These are phyloP conservation scores for Pyrus communis DNA, from an alignment of 306 rosid species.

Conservation along the genomic window DNA sequence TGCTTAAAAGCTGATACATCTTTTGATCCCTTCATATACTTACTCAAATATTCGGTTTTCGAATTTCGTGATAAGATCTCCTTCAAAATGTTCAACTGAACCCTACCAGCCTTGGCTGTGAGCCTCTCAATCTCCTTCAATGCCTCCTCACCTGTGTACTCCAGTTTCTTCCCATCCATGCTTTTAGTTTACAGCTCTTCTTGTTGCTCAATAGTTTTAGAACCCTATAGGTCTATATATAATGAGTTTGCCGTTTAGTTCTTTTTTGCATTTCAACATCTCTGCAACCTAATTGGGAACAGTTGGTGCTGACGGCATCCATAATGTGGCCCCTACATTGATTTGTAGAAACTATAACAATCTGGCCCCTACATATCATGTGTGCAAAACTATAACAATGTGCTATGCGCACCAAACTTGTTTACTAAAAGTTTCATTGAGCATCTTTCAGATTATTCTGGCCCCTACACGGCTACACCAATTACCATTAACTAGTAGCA, in stretches of 20 bases:
- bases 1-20: constrained; percentile 38
- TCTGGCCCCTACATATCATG: background rate
- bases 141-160: constrained; percentile 87
- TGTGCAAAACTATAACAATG: background rate
- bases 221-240: constrained; percentile 27
- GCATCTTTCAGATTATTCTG: background rate
- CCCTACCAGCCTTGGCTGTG: constrained; percentile 53
- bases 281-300: constrained; percentile 26
- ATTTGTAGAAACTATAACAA: background rate
- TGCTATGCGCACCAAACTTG: background rate
- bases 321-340: constrained; percentile 21
- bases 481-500: background rate
- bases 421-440: background rate
- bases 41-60: constrained; percentile 62
- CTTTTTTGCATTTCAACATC: constrained; percentile 9
- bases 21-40: constrained; percentile 38
- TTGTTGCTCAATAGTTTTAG: constrained; percentile 17
- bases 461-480: background rate
- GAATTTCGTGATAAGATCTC: constrained; percentile 51
- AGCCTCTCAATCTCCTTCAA: constrained; percentile 75
- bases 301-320: constrained; percentile 32
- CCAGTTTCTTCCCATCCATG: constrained; percentile 77
- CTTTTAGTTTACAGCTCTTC: background rate
- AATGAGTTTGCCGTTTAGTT: constrained; percentile 11
- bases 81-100: constrained; percentile 60